These are phyloP conservation scores for Ilex paraguariensis DNA, from an alignment of 305 asterid genomes.

Conservation along the genomic window DNA sequence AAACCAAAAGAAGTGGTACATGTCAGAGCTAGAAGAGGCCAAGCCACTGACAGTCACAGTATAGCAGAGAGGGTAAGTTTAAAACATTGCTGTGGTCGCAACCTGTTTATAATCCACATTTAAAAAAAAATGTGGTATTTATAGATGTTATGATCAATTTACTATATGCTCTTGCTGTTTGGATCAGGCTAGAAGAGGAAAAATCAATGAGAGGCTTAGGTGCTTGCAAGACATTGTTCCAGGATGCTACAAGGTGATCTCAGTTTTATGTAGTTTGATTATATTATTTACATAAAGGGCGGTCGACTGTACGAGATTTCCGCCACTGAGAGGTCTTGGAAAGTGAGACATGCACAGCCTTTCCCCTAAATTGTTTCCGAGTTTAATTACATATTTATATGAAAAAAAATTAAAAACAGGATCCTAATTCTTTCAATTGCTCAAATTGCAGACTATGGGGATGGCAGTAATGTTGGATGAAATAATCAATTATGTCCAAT, in stretches of 20 bases:
- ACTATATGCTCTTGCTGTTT: not conserved
- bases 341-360: no score
- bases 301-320: no score
- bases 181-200: constrained; percentile 80
- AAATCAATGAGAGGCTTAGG: constrained; percentile 67
- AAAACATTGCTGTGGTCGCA: no score
- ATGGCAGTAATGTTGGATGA: constrained; percentile 95
- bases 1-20: constrained; percentile 63
- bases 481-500: constrained; percentile 78
- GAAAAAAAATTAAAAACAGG: not conserved
- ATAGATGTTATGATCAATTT: not conserved
- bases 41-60: constrained; percentile 95
- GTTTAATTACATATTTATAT: not conserved
- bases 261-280: not conserved
- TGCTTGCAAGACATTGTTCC: constrained; percentile 92
- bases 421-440: not conserved
- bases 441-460: constrained; percentile 77
- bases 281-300: not conserved
- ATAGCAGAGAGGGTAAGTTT: constrained; percentile 83
- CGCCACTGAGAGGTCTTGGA: no score
- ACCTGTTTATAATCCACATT: not conserved
- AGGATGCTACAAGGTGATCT: constrained; percentile 79
- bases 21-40: constrained; percentile 90
- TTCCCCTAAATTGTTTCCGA: no score
- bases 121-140: no score